phyloP scores from a whole-genome alignment of 2,329 filamentous ascomycete species.

The Alternaria conjuncta region DNA sequence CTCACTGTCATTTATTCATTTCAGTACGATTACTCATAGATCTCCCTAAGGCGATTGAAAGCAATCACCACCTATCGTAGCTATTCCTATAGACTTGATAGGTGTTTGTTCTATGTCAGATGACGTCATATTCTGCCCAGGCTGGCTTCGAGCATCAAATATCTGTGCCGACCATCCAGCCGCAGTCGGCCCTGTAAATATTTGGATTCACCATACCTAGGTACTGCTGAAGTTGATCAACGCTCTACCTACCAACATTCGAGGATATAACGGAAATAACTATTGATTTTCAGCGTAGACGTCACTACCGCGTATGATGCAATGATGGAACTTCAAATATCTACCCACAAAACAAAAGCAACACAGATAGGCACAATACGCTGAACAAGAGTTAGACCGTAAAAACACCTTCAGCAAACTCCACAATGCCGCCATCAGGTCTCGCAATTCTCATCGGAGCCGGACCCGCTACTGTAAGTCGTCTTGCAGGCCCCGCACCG shows the following conservation, averaged over 20 bases:
- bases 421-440: conserved; percentile 35
- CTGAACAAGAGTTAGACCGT: background rate
- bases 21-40: background rate
- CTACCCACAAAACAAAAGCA: background rate
- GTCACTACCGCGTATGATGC: background rate
- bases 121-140: background rate
- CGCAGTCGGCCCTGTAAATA: background rate
- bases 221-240: background rate
- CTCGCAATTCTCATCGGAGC: conserved; percentile 45
- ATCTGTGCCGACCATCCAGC: background rate
- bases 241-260: background rate
- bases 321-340: background rate
- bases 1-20: background rate
- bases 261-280: background rate
- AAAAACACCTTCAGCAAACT: background rate
- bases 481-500: background rate
- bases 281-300: background rate
- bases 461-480: conserved; percentile 40
- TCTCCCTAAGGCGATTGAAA: background rate
- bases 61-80: background rate
- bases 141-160: background rate
- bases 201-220: background rate
- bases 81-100: background rate
- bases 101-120: background rate
- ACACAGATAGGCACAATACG: background rate